A percentile compares a stretch with the other conserved stretches of the same genome.
Evolutionary conservation across 2,329 filamentous ascomycete species (phyloP).

Genomic region (Incumbomyces delicatus): DNA sequence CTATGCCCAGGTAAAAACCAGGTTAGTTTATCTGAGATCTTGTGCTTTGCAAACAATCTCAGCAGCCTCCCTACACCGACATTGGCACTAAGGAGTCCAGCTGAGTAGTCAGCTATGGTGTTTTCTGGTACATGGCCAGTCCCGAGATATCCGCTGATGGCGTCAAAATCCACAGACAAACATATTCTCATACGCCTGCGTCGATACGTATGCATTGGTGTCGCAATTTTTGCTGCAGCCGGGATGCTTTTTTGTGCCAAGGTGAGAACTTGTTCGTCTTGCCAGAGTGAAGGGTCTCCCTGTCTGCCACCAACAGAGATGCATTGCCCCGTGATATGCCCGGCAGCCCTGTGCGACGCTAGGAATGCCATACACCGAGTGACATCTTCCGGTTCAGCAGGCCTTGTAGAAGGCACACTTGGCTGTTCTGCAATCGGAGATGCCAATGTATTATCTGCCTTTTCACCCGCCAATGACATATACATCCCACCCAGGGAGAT

Average conservation of each 20-base stretch:
- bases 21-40: conserved; percentile 44
- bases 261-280: conserved; percentile 31
- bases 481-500: conserved; percentile 42
- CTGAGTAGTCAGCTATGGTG: conserved; percentile 46
- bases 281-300: conserved; percentile 43
- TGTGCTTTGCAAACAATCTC: conserved; percentile 43
- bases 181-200: conserved; percentile 19
- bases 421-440: conserved; percentile 42
- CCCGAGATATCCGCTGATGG: conserved; percentile 51
- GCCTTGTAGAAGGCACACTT: conserved; percentile 40
- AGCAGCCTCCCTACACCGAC: conserved; percentile 49
- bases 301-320: conserved; percentile 43
- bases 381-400: conserved; percentile 41
- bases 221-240: neutral
- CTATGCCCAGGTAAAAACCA: conserved; percentile 54
- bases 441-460: conserved; percentile 41
- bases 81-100: conserved; percentile 46
- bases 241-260: neutral
- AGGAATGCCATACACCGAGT: conserved; percentile 42
- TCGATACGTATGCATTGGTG: conserved; percentile 2
- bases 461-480: conserved; percentile 38
- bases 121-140: conserved; percentile 46
- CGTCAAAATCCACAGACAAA: conserved; percentile 46
- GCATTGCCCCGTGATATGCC: conserved; percentile 46
- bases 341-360: conserved; percentile 41